Evolutionary conservation across 441 rosid genomes (phyloP), one percentile per base, ranked within the genome.

Genomic region (Populus hybrid): DNA sequence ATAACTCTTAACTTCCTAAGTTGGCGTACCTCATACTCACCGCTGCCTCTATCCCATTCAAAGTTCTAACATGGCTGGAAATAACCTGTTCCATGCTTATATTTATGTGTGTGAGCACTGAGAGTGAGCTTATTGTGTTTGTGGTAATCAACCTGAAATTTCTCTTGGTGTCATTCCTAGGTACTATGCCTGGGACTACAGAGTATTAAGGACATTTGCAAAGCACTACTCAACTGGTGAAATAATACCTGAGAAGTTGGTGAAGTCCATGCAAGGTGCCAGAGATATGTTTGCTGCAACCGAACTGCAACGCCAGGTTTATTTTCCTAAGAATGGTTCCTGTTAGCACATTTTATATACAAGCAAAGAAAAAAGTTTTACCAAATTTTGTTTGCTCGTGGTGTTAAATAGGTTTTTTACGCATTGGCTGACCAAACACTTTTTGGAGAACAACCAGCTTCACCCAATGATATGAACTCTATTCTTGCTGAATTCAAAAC

Each of bases 221-320:
- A 88, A 82, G 82, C 99, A 96, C 85, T 83, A 91, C 83, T 90
- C 97, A 72, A 90, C 94, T 11, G 97, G 96, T 73, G 99, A 96
- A 84, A 82, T 78, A 38, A 92, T 96, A 79, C 98, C 99, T 7
- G 94, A 94, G 87, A 87, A 91, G 75, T 81, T 96, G 85, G 97
- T 92, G 59, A 88, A 83, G 77, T 91, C 98, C 4, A 84, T 96
- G 88, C 97, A 87, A 79, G 91, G 84, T 80, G 98, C 98, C 57
- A 91, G 88, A 86, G 88, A 91, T 79, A 91, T 96, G 98, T 91
- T 96, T 83, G 89, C 94, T 1, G 98, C 98, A 23, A 96, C 99
- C n/a, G 99, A 94, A 82, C 73, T 96, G 87, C 99, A 96, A 77
- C 95, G 95, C n/a, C 98, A 94, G 98, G 99, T 96, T 70, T 75